Percentiles rank a stretch among this genome's conserved stretches.
Conservation (phyloP, 495 filamentous ascomycete species). For the Aspergillus kassunensis region DNA sequence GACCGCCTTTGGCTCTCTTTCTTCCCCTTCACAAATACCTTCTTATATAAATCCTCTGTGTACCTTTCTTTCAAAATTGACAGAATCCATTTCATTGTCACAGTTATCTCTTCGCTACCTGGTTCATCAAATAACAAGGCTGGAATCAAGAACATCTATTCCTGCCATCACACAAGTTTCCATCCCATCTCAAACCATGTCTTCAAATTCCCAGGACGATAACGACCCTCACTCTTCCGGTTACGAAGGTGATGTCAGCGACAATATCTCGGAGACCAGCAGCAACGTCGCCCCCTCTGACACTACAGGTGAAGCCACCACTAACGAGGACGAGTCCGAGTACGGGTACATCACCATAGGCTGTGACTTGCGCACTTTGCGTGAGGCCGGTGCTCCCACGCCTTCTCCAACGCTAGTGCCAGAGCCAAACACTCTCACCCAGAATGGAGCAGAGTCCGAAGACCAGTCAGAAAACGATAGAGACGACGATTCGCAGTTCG, state of each 20-base stretch:
- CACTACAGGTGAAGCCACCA: background rate
- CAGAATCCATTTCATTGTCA: too few relatives aligned
- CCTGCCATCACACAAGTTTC: too few relatives aligned
- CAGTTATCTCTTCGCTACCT: background rate
- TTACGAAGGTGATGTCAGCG: background rate
- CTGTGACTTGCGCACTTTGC: background rate
- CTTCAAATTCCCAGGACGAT: background rate
- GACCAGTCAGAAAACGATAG: background rate
- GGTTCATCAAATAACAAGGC: background rate
- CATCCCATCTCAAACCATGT: background rate
- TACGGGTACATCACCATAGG: background rate
- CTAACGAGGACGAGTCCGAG: background rate
- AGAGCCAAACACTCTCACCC: background rate
- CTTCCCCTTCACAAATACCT: background rate
- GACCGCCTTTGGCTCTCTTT: background rate
- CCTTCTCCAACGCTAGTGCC: background rate
- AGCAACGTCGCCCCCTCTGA: background rate
- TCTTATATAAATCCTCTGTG: too few relatives aligned
- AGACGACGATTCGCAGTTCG: background rate
- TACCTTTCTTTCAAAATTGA: too few relatives aligned
- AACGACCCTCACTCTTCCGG: background rate
- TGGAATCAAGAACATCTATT: background rate
- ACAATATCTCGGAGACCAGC: background rate
- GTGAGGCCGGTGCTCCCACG: background rate
- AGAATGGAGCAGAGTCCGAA: background rate